Conservation (phyloP, 2,329 filamentous ascomycete genomes). For the Claviceps sp. region DNA sequence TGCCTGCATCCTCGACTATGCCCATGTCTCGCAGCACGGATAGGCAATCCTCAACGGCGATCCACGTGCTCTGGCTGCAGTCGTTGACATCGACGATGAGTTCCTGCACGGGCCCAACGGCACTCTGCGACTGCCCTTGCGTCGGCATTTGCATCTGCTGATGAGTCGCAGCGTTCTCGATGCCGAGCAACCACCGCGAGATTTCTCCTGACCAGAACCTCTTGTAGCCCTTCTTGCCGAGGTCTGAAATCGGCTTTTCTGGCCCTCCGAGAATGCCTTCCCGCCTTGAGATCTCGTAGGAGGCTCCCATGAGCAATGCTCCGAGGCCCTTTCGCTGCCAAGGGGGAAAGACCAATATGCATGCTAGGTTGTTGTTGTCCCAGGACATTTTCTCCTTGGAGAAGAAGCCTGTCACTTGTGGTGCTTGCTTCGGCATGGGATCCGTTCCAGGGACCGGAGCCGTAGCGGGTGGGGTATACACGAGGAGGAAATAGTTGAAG, state of each 20-base stretch:
- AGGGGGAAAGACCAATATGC: constrained; percentile 88
- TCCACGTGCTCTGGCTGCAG: constrained; percentile 68
- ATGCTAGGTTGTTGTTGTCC: constrained; percentile 96
- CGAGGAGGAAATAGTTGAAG: constrained; percentile 89
- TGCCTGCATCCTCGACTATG: constrained; percentile 45
- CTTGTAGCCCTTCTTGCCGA: constrained; percentile 70
- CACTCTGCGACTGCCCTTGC: neutral
- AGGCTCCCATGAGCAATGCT: constrained; percentile 78
- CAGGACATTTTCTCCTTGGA: constrained; percentile 98
- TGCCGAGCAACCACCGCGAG: constrained; percentile 48
- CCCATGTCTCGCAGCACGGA: constrained; percentile 68
- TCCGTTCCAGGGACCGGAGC: constrained; percentile 6
- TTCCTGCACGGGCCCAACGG: constrained; percentile 15
- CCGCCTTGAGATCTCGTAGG: constrained; percentile 77
- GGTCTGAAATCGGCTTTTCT: constrained; percentile 81
- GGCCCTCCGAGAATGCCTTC: constrained; percentile 81
- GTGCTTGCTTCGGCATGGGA: constrained; percentile 7
- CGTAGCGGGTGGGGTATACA: constrained; percentile 44
- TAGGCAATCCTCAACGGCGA: constrained; percentile 73
- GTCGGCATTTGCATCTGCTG: neutral
- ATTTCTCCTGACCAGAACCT: constrained; percentile 81
- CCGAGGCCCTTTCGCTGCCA: constrained; percentile 89
- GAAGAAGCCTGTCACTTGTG: constrained; percentile 78
- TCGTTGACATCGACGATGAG: constrained; percentile 52
- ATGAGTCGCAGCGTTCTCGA: constrained; percentile 22